phyloP scores from a whole-genome alignment of 75 land plant genomes.

The Isoetes taiwanensis region DNA sequence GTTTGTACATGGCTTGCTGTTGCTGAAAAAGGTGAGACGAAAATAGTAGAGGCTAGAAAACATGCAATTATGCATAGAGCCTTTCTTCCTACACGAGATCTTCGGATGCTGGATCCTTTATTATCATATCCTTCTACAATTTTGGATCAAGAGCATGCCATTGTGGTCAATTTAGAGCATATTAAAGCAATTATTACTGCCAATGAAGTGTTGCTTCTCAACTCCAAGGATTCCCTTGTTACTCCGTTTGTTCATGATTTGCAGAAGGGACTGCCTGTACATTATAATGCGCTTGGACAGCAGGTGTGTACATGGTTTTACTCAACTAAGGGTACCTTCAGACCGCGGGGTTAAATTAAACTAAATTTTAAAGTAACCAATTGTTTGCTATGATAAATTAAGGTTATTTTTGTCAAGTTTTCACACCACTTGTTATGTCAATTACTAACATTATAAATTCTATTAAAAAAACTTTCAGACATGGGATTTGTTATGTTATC shows the following conservation, averaged over 20 bases:
- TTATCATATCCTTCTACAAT: slow-evolving; percentile 63
- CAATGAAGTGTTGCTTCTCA: slow-evolving; percentile 8
- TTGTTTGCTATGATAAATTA: too few relatives aligned
- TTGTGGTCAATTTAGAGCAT: slow-evolving; percentile 45
- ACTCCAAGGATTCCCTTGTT: slow-evolving; percentile 6
- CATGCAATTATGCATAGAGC: slow-evolving; percentile 49
- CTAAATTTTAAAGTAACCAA: too few relatives aligned
- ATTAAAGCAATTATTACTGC: slow-evolving; percentile 50
- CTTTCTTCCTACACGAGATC: slow-evolving; percentile 51
- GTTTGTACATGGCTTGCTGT: too few relatives aligned
- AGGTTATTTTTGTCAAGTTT: too few relatives aligned
- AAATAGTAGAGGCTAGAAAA: slow-evolving; percentile 49
- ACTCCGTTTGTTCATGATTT: slow-evolving; percentile 13
- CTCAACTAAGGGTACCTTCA: too few relatives aligned
- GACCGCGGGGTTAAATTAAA: too few relatives aligned
- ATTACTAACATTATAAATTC: too few relatives aligned
- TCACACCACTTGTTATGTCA: too few relatives aligned
- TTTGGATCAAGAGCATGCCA: slow-evolving; percentile 40
- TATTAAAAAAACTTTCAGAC: too few relatives aligned
- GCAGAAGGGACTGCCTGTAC: slow-evolving; percentile 10
- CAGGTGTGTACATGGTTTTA: too few relatives aligned
- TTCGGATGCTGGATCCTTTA: slow-evolving; percentile 58
- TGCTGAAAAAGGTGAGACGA: too few relatives aligned
- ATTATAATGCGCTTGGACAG: slow-evolving; percentile 12
- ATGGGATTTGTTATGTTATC: too few relatives aligned